Base-by-base conservation (phyloP, 257 asterid species). In the Solanum corneliomulleri region DNA sequence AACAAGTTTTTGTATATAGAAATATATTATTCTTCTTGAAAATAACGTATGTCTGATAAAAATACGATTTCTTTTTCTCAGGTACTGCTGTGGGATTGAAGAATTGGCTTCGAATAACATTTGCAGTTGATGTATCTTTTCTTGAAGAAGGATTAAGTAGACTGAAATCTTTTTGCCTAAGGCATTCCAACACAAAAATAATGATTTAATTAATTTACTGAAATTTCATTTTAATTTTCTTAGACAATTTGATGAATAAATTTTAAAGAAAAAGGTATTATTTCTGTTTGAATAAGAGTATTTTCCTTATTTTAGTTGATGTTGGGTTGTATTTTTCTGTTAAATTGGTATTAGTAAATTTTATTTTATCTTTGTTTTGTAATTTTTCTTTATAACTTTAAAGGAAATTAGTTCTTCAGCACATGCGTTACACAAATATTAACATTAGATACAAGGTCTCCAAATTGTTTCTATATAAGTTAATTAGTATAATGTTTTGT, bases 11-110 rank as follows among this genome's bases (percentile, higher is more conserved):
- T 27, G 3, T 13, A 68, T 68, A 68, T 27, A 68, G 20, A 68
- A 68, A 27, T 68, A 68, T 27, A 68, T 13, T 27, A 27, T 13
- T 68, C 21, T 68, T 68, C 35, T 27, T 12, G 18, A 68, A 68
- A 27, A 27, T 0, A 27, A 7, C 9, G 5, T 68, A 29, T 8
- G 25, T 71, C 9, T 4, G 0, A 2, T 71, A 71, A 33, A 16
- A 33, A 16, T 71, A 71, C 1, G 0, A 20, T 11, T 78, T 89
- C 1, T 15, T 35, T 33, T 72, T 15, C 93, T 15, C 93, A 94
- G 98, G 99, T 71, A 72, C 91, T 56, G 95, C 95, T 16, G 98
- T 96, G 52, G 99, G 97, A 69, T 92, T 96, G 11, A 90, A 95
- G 84, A 87, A 94, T 74, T 74, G 82, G 82, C 31, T 74, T 5